phyloP scores from a whole-genome alignment of 148 eudicot genomes.

The Vaccinium macrocarpon region DNA sequence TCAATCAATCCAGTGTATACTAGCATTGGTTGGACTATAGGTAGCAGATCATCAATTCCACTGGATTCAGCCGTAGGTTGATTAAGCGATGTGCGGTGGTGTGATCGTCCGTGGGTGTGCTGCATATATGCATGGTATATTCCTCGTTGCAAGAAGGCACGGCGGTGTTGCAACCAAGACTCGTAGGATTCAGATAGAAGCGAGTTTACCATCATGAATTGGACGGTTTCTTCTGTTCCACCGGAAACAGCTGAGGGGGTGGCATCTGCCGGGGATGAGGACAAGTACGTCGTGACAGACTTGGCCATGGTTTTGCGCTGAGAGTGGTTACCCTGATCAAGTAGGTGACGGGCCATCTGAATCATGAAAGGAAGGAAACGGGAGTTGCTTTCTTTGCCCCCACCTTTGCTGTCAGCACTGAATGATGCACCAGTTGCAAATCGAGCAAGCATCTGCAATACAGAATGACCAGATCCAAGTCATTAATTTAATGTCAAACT shows the following conservation, averaged over 20 bases:
- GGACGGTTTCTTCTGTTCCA: conserved; percentile 89
- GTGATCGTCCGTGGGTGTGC: conserved; percentile 55
- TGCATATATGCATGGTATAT: conserved; percentile 97
- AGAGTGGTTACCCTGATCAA: conserved; percentile 73
- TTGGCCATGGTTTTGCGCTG: conserved; percentile 69
- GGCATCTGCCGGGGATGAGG: conserved; percentile 57
- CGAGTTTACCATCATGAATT: conserved; percentile 98
- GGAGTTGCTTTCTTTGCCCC: conserved; percentile 97
- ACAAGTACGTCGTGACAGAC: conserved; percentile 58
- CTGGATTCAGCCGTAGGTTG: conserved; percentile 22
- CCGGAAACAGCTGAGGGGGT: conserved; percentile 41
- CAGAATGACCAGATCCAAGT: not conserved
- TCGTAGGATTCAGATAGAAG: conserved; percentile 86
- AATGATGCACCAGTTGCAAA: conserved; percentile 97
- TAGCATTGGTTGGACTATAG: conserved; percentile 86
- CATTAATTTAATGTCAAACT: not conserved
- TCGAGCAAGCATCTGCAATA: conserved; percentile 90
- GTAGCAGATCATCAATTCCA: conserved; percentile 47
- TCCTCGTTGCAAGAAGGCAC: conserved; percentile 82
- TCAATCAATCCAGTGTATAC: conserved; percentile 90
- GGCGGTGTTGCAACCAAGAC: conserved; percentile 88
- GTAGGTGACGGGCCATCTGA: conserved; percentile 86
- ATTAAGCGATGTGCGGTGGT: conserved; percentile 38
- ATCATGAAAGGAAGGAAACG: conserved; percentile 88
- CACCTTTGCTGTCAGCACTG: conserved; percentile 81